phyloP scores from a whole-genome alignment of 2,329 filamentous ascomycete genomes.

The Microsporum ferrugineum region DNA sequence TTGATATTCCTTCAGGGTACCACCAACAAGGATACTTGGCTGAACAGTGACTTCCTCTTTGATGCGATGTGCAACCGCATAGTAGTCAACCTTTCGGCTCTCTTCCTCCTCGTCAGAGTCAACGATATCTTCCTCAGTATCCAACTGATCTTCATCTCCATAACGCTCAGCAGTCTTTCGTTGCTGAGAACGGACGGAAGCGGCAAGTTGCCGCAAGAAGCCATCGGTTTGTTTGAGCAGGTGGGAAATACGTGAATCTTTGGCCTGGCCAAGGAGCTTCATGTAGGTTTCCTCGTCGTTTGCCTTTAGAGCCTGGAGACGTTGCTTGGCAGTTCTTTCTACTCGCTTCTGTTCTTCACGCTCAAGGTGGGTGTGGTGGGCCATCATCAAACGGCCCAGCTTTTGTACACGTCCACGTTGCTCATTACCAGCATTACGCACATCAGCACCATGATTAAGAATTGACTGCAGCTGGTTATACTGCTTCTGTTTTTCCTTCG shows the following conservation, averaged over 20 bases:
- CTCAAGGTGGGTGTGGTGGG: constrained; percentile 90
- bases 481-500: constrained; percentile 96
- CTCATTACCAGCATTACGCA: constrained; percentile 54
- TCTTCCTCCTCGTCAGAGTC: constrained; percentile 60
- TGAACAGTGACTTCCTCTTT: constrained; percentile 83
- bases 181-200: constrained; percentile 89
- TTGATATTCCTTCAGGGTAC: constrained; percentile 92
- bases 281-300: constrained; percentile 99
- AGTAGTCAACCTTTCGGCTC: constrained; percentile 88
- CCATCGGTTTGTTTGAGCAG: constrained; percentile 93
- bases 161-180: constrained; percentile 69
- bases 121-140: constrained; percentile 53
- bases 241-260: constrained; percentile 98
- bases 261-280: constrained; percentile 93
- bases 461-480: constrained; percentile 83
- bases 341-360: constrained; percentile 99
- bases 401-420: constrained; percentile 70
- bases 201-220: constrained; percentile 89
- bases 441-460: constrained; percentile 66
- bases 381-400: constrained; percentile 76
- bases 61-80: constrained; percentile 90
- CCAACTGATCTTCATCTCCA: constrained; percentile 49
- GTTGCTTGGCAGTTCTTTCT: constrained; percentile 94
- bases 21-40: constrained; percentile 77
- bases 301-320: constrained; percentile 95